Conservation (phyloP, 352 stramenopile species). For the Phytopythium oedochilum region DNA sequence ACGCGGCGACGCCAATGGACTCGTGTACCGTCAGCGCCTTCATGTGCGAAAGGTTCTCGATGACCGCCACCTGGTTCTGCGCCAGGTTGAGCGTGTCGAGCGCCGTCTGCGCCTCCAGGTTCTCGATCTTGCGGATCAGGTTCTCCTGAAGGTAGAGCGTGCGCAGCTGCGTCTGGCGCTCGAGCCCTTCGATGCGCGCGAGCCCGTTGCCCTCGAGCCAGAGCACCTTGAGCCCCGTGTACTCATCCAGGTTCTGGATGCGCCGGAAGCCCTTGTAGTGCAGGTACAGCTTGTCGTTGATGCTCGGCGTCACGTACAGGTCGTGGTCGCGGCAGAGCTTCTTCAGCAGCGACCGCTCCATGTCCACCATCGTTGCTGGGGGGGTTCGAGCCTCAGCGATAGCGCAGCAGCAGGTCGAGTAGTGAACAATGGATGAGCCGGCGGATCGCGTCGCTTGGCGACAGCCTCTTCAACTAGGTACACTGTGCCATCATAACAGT, state of each 20-base stretch:
- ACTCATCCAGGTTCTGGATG: slow-evolving; percentile 94
- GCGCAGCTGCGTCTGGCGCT: slow-evolving; percentile 81
- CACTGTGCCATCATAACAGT: no score
- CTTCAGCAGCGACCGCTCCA: slow-evolving; percentile 85
- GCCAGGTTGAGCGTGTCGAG: slow-evolving; percentile 81
- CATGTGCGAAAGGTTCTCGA: slow-evolving; percentile 76
- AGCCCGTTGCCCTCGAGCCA: slow-evolving; percentile 95
- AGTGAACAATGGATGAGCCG: neutral
- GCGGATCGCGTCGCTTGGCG: no score
- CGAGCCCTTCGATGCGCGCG: slow-evolving; percentile 86
- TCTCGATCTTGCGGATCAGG: slow-evolving; percentile 91
- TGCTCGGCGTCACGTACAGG: slow-evolving; percentile 86
- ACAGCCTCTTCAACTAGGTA: no score
- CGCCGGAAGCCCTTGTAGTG: slow-evolving; percentile 94
- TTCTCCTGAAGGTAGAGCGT: slow-evolving; percentile 96
- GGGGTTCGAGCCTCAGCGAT: no score
- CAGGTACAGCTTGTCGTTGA: slow-evolving; percentile 96
- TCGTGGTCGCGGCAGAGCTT: slow-evolving; percentile 90
- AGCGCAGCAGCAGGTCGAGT: neutral
- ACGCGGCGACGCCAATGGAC: neutral
- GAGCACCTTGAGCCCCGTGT: slow-evolving; percentile 91
- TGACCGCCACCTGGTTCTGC: slow-evolving; percentile 74
- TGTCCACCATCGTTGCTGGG: slow-evolving; percentile 61
- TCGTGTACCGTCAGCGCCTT: slow-evolving; percentile 50
- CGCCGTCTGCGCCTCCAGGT: slow-evolving; percentile 42